These are phyloP conservation scores for Fusarium devonianum DNA, from an alignment of 2,329 filamentous ascomycete species.

Conservation along the genomic window DNA sequence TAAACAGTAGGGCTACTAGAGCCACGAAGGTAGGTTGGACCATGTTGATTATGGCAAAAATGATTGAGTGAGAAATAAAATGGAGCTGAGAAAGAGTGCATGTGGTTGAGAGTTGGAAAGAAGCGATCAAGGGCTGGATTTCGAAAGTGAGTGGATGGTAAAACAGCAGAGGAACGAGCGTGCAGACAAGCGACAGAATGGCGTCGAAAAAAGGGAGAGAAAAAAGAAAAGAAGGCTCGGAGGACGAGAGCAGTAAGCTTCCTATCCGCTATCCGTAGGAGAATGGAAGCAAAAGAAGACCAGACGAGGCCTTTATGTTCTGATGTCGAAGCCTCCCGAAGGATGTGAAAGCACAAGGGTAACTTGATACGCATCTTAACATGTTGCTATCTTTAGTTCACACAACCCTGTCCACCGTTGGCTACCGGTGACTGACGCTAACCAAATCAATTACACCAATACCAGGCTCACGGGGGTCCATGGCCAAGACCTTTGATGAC, in stretches of 20 bases:
- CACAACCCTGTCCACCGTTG: background rate
- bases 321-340: too few species aligned
- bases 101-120: background rate
- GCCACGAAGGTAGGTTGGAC: slow-evolving; percentile 18
- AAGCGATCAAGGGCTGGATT: background rate
- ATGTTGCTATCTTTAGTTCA: too few species aligned
- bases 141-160: too few species aligned
- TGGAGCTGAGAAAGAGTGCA: background rate
- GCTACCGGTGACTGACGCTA: background rate
- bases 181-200: too few species aligned
- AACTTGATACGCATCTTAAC: too few species aligned
- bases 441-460: background rate
- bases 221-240: too few species aligned
- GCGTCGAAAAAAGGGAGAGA: too few species aligned
- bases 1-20: slow-evolving; percentile 23
- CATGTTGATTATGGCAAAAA: slow-evolving; percentile 1
- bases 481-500: background rate
- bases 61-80: background rate
- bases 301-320: too few species aligned
- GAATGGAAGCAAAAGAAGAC: too few species aligned
- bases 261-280: background rate
- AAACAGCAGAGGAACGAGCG: too few species aligned
- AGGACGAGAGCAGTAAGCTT: too few species aligned
- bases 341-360: too few species aligned
- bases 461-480: background rate